A percentile compares a stretch with the other conserved stretches of the same genome.
Conservation (phyloP, 164 flowering plant genomes). For the Sedum album region DNA sequence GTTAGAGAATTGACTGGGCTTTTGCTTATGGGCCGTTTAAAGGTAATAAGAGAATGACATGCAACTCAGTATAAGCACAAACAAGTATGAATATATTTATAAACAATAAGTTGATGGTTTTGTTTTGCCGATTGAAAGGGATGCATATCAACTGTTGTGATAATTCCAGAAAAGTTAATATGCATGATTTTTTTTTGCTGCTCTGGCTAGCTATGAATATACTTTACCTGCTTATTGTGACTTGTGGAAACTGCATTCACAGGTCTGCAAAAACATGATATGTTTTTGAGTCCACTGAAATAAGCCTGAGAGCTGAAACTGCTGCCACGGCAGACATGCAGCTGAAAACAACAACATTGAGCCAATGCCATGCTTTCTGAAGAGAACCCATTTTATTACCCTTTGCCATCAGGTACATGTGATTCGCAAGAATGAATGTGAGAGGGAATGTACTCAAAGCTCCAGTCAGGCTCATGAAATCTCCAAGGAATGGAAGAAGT, state of each 20-base stretch:
- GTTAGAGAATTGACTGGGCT: not conserved
- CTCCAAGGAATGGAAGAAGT: slow-evolving; percentile 52
- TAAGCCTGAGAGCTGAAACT: slow-evolving; percentile 26
- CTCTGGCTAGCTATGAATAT: no score
- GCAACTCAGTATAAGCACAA: no score
- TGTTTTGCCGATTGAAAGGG: no score
- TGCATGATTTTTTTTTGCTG: no score
- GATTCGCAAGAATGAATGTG: slow-evolving; percentile 52
- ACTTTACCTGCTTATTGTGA: no score
- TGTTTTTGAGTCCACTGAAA: slow-evolving; percentile 14
- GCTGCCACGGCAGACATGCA: slow-evolving; percentile 26
- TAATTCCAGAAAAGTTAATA: not conserved
- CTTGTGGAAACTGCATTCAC: not conserved
- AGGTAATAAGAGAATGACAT: no score
- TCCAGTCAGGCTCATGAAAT: slow-evolving; percentile 45
- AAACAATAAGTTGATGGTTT: no score
- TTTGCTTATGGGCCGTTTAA: not conserved
- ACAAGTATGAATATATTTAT: no score
- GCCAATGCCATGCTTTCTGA: slow-evolving; percentile 37
- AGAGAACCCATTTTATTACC: not conserved
- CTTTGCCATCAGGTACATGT: slow-evolving; percentile 42
- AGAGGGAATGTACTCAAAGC: slow-evolving; percentile 37
- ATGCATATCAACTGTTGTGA: not conserved
- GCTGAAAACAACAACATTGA: slow-evolving; percentile 26
- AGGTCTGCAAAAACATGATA: slow-evolving; percentile 34